These are phyloP conservation scores for Fusarium duplospermum DNA, from an alignment of 2,329 filamentous ascomycete species.

Conservation along the genomic window DNA sequence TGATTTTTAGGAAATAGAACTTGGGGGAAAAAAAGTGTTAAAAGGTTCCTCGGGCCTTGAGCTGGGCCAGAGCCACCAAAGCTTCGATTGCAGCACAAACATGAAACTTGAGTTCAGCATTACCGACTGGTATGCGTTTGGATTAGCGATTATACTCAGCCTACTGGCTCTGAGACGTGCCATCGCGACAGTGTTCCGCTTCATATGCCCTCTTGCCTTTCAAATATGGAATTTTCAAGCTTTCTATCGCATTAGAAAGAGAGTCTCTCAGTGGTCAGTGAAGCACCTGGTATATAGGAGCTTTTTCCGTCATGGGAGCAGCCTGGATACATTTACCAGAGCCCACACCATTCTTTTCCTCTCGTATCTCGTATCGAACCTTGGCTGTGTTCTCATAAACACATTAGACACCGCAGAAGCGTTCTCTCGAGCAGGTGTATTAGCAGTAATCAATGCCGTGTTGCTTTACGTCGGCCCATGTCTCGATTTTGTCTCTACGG, in stretches of 20 bases:
- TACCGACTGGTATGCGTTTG: no score
- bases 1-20: no score
- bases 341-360: not conserved
- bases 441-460: slow-evolving; percentile 9
- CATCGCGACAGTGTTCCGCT: no score
- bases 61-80: no score
- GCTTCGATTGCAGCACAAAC: no score
- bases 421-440: slow-evolving; percentile 7
- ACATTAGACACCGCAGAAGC: not conserved
- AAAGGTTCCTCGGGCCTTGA: no score
- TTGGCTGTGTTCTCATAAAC: slow-evolving; percentile 4
- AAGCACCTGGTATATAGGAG: not conserved
- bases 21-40: no score
- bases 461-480: slow-evolving; percentile 13
- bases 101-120: no score
- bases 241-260: not conserved
- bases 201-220: no score
- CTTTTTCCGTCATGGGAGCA: not conserved
- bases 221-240: no score
- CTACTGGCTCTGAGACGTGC: no score
- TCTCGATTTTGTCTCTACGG: slow-evolving; percentile 2
- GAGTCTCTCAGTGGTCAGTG: not conserved
- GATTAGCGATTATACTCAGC: no score
- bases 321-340: not conserved
- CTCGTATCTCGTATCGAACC: not conserved